phyloP scores from a whole-genome alignment of 192 early-diverging fungal species.

The Backusella luteola region DNA sequence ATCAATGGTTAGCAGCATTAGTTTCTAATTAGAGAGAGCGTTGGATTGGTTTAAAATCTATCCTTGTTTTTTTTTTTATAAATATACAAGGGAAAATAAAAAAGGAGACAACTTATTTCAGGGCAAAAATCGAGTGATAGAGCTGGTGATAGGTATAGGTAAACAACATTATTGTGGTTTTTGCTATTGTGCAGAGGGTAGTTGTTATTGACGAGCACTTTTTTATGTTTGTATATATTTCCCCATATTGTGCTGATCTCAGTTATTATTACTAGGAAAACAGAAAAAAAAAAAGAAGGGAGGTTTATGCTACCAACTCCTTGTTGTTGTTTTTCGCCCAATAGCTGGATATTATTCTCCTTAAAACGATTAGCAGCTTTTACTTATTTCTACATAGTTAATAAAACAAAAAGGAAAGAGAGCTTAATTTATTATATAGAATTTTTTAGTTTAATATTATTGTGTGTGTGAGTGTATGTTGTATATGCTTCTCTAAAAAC shows the following conservation, averaged over 20 bases:
- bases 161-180: background rate
- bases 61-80: background rate
- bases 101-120: background rate
- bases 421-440: background rate
- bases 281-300: background rate
- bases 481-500: background rate
- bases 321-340: background rate
- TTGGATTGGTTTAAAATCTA: background rate
- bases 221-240: background rate
- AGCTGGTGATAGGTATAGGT: background rate
- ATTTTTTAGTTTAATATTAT: background rate
- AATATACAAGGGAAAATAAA: background rate
- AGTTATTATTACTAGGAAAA: too few relatives aligned
- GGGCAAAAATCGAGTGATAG: background rate
- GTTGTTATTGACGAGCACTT: background rate
- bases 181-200: background rate
- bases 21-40: constrained; percentile 44
- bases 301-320: background rate
- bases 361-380: background rate
- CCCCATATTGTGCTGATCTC: too few relatives aligned
- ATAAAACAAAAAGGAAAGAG: background rate
- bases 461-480: background rate
- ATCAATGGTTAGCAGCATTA: constrained; percentile 80
- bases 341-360: background rate
- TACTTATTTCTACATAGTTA: background rate